phyloP scores from a whole-genome alignment of 805 yeast genomes.

The Sugiyamaella boreocaroliniensis region DNA sequence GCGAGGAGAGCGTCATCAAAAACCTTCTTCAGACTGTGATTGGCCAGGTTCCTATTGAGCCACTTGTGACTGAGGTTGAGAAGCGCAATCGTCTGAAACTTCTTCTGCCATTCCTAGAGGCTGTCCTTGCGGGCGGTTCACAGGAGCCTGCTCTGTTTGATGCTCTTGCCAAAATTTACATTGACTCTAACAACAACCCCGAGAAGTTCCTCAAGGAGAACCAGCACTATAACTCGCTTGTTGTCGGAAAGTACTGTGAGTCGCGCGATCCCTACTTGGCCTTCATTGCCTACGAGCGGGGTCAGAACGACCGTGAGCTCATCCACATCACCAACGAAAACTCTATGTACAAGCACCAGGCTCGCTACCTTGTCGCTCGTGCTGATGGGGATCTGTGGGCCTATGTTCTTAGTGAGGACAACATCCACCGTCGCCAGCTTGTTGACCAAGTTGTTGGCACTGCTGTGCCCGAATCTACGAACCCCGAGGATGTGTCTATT shows the following conservation, averaged over 20 bases:
- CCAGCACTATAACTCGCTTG: slow-evolving; percentile 80
- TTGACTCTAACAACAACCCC: slow-evolving; percentile 95
- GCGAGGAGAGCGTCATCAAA: slow-evolving; percentile 86
- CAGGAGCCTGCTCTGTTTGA: slow-evolving; percentile 89
- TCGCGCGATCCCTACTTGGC: slow-evolving; percentile 98
- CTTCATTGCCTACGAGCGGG: slow-evolving; percentile 94
- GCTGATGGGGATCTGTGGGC: slow-evolving; percentile 84
- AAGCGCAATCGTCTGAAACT: slow-evolving; percentile 91
- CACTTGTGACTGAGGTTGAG: slow-evolving; percentile 89
- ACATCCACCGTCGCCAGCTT: slow-evolving; percentile 81
- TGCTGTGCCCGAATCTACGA: slow-evolving; percentile 89
- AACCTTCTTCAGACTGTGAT: slow-evolving; percentile 73
- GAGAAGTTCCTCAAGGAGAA: slow-evolving; percentile 94
- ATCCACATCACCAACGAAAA: slow-evolving; percentile 91
- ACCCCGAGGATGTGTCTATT: slow-evolving; percentile 88
- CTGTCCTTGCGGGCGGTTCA: slow-evolving; percentile 72
- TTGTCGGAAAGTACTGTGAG: slow-evolving; percentile 97
- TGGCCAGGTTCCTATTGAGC: slow-evolving; percentile 90
- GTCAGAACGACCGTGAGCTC: slow-evolving; percentile 83
- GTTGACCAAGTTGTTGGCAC: slow-evolving; percentile 92
- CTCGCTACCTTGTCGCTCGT: slow-evolving; percentile 84
- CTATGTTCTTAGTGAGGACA: slow-evolving; percentile 65
- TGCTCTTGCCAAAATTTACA: slow-evolving; percentile 94
- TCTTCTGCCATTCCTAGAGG: slow-evolving; percentile 86
- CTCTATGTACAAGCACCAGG: slow-evolving; percentile 97